These are phyloP conservation scores for Penicillium rolfsii DNA, from an alignment of 2,329 filamentous ascomycete genomes.

Conservation along the genomic window DNA sequence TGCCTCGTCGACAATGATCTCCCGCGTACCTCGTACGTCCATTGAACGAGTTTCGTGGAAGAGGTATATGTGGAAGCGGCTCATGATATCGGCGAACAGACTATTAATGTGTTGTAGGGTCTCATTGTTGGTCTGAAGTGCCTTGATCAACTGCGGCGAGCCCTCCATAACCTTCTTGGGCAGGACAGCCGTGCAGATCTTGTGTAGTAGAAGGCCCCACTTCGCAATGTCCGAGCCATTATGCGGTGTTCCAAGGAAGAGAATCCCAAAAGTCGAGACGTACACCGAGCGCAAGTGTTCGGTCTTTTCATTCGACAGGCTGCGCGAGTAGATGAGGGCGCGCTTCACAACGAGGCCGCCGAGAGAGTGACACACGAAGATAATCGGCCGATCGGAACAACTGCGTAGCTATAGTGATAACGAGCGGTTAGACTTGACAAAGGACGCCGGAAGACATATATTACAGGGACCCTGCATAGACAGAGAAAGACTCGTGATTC, in stretches of 20 bases:
- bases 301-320: constrained; percentile 61
- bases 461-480: too few relatives aligned
- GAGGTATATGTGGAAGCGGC: constrained; percentile 73
- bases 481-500: not conserved
- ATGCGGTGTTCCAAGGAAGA: constrained; percentile 79
- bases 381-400: constrained; percentile 66
- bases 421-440: not conserved
- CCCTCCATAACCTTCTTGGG: constrained; percentile 69
- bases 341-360: constrained; percentile 74
- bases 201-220: constrained; percentile 69
- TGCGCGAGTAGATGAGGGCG: constrained; percentile 68
- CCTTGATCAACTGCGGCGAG: constrained; percentile 68
- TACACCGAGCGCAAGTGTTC: constrained; percentile 70
- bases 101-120: constrained; percentile 74
- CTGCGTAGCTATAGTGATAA: constrained; percentile 41
- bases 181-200: constrained; percentile 66
- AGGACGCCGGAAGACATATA: too few relatives aligned
- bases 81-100: constrained; percentile 71
- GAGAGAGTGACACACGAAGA: constrained; percentile 75
- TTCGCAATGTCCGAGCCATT: constrained; percentile 68
- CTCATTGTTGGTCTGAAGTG: constrained; percentile 74
- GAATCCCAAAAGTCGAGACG: constrained; percentile 73
- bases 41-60: constrained; percentile 75
- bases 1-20: constrained; percentile 68
- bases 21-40: constrained; percentile 65